A percentile compares a stretch with the other conserved stretches of the same genome.
phyloP scores from a whole-genome alignment of 2,329 filamentous ascomycete species.

The Phaeosphaeriaceae sp. region DNA sequence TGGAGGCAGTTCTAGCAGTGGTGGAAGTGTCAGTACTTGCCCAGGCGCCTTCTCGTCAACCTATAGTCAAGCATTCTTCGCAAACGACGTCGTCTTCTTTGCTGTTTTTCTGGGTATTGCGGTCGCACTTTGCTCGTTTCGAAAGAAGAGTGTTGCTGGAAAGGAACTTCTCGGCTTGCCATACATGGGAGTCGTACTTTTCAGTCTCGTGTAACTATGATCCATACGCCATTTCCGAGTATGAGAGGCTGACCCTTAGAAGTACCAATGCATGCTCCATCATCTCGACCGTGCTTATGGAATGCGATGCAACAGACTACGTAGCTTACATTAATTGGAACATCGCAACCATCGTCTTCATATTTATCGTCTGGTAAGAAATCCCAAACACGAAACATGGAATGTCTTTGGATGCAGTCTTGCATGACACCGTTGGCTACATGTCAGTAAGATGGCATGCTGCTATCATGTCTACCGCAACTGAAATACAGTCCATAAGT shows the following conservation, averaged over 20 bases:
- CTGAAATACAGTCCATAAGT: neutral
- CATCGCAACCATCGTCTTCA: conserved; percentile 29
- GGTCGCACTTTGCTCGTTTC: conserved; percentile 22
- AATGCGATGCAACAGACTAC: conserved; percentile 14
- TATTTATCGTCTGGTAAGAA: conserved; percentile 11
- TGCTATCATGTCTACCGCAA: neutral
- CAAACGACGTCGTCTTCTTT: conserved; percentile 27
- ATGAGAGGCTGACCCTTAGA: neutral
- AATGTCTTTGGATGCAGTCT: neutral
- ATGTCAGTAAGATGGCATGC: neutral
- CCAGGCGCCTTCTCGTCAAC: conserved; percentile 19
- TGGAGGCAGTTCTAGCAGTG: conserved; percentile 4
- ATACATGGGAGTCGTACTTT: conserved; percentile 20
- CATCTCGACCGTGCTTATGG: conserved; percentile 16
- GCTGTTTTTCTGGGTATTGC: conserved; percentile 22
- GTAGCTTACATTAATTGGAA: conserved; percentile 12
- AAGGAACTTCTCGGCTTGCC: conserved; percentile 30
- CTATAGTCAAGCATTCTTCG: conserved; percentile 19
- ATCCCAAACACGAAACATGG: neutral
- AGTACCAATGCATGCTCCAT: conserved; percentile 21
- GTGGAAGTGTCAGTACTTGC: conserved; percentile 14
- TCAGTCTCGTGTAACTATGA: conserved; percentile 28
- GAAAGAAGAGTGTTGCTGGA: conserved; percentile 25
- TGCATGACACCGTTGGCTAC: neutral
- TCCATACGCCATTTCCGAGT: neutral